Evolutionary conservation across 768 basidiomycete species (phyloP).

Genomic region (Termitomyces sp.): DNA sequence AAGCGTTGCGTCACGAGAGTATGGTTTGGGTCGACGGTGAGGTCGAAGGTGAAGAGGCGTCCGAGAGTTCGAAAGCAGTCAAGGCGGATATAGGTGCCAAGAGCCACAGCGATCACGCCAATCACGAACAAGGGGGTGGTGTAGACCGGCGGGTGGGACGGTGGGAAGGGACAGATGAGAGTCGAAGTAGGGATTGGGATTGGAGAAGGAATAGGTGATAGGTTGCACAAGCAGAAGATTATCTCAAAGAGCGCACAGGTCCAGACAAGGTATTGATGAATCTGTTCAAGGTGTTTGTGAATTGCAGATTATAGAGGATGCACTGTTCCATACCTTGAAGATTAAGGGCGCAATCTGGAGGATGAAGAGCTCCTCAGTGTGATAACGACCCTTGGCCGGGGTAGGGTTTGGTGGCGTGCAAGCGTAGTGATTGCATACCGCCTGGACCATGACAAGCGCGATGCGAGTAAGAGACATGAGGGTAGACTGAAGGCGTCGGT

Average conservation of each 20-base stretch:
- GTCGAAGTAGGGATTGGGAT: conserved; percentile 26
- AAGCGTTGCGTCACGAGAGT: conserved; percentile 35
- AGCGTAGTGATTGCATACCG: conserved; percentile 36
- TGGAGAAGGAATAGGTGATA: conserved; percentile 16
- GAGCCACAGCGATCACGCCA: conserved; percentile 27
- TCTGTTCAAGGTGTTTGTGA: conserved; percentile 1
- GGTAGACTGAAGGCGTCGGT: neutral
- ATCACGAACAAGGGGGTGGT: conserved; percentile 27
- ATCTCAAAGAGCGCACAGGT: conserved; percentile 16
- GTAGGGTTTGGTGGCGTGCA: conserved; percentile 46
- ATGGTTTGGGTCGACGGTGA: conserved; percentile 38
- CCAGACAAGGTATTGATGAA: conserved; percentile 16
- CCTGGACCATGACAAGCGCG: conserved; percentile 34
- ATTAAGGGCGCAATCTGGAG: conserved; percentile 43
- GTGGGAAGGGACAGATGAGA: conserved; percentile 19
- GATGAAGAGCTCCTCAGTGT: conserved; percentile 34
- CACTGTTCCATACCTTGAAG: conserved; percentile 29
- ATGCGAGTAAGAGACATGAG: conserved; percentile 36
- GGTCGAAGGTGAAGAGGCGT: conserved; percentile 42
- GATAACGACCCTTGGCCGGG: conserved; percentile 36
- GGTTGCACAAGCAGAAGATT: conserved; percentile 11
- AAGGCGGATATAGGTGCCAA: conserved; percentile 35
- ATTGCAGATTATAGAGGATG: neutral
- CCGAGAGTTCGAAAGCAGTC: conserved; percentile 40
- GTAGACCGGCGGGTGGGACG: conserved; percentile 16